Percentiles rank a stretch among this genome's conserved stretches.
phyloP scores from a whole-genome alignment of 768 basidiomycete genomes.

The Leucocoprinus leucothites region DNA sequence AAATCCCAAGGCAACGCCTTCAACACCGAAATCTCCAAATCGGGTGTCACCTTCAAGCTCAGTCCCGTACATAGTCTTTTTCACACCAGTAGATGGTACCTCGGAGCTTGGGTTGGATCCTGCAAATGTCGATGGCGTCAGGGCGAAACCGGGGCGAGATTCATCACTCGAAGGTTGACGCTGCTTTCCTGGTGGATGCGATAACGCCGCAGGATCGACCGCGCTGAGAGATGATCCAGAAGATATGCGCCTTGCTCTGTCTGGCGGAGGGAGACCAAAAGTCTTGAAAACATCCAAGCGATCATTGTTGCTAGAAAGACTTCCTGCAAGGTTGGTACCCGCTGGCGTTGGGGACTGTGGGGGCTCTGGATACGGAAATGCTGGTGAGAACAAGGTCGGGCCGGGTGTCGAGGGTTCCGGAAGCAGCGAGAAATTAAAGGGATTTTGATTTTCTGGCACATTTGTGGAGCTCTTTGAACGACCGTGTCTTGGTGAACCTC shows the following conservation, averaged over 20 bases:
- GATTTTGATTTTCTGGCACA: slow-evolving; percentile 50
- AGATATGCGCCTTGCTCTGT: slow-evolving; percentile 19
- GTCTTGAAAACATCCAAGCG: slow-evolving; percentile 44
- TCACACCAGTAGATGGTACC: slow-evolving; percentile 33
- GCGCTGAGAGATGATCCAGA: slow-evolving; percentile 3
- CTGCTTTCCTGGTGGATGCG: slow-evolving; percentile 23
- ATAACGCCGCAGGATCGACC: slow-evolving; percentile 39
- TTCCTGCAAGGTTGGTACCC: slow-evolving; percentile 24
- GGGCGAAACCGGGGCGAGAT: slow-evolving; percentile 40
- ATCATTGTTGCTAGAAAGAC: slow-evolving; percentile 27
- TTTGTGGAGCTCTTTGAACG: slow-evolving; percentile 43
- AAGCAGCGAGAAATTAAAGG: slow-evolving; percentile 50
- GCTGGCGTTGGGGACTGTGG: slow-evolving; percentile 58
- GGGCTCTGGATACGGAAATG: slow-evolving; percentile 51
- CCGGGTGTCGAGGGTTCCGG: slow-evolving; percentile 53
- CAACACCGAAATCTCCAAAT: slow-evolving; percentile 81
- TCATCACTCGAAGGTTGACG: slow-evolving; percentile 40
- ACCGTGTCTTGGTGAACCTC: slow-evolving; percentile 12
- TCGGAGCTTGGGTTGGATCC: slow-evolving; percentile 20
- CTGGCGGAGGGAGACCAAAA: slow-evolving; percentile 43
- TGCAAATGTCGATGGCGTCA: slow-evolving; percentile 28
- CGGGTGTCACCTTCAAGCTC: slow-evolving; percentile 80
- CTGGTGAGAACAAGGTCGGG: slow-evolving; percentile 39
- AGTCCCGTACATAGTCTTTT: slow-evolving; percentile 81
- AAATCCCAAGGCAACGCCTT: slow-evolving; percentile 71